Conservation (phyloP, 768 basidiomycete species). For the Hygrocybe coccinea region DNA sequence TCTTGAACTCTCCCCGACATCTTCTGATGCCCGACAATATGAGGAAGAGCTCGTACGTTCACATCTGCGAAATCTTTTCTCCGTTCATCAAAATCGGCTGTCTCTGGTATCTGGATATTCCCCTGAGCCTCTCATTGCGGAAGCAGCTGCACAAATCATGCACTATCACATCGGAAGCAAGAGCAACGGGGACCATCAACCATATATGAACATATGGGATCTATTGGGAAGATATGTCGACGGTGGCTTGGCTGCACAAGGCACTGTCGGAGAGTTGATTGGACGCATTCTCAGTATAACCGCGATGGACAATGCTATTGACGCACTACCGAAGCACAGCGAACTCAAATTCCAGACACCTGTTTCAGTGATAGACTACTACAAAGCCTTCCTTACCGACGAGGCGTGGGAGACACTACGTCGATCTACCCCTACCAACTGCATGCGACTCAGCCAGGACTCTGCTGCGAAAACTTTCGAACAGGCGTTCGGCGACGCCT, state of each 20-base stretch:
- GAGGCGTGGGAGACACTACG: slow-evolving; percentile 4
- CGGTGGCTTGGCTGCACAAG: slow-evolving; percentile 16
- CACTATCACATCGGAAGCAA: neutral
- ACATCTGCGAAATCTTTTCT: slow-evolving; percentile 6
- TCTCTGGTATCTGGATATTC: neutral
- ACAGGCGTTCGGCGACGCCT: slow-evolving; percentile 1
- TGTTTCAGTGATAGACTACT: slow-evolving; percentile 3
- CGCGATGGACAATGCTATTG: slow-evolving; percentile 18
- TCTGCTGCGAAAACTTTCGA: slow-evolving; percentile 2
- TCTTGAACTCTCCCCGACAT: slow-evolving; percentile 14
- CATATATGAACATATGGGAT: slow-evolving; percentile 2
- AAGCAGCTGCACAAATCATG: slow-evolving; percentile 7
- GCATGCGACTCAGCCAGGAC: neutral
- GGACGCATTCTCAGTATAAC: slow-evolving; percentile 16
- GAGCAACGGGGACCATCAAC: neutral
- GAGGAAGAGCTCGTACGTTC: slow-evolving; percentile 7
- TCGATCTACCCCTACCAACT: slow-evolving; percentile 2
- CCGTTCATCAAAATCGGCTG: neutral
- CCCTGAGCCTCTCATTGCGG: slow-evolving; percentile 5
- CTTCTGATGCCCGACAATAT: slow-evolving; percentile 5
- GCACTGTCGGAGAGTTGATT: slow-evolving; percentile 18
- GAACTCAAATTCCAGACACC: slow-evolving; percentile 5
- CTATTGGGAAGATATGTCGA: slow-evolving; percentile 13
- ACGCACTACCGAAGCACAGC: neutral
- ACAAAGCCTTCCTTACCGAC: slow-evolving; percentile 5